Base-by-base conservation (phyloP, 805 yeast genomes). In the Metschnikowia orientalis region DNA sequence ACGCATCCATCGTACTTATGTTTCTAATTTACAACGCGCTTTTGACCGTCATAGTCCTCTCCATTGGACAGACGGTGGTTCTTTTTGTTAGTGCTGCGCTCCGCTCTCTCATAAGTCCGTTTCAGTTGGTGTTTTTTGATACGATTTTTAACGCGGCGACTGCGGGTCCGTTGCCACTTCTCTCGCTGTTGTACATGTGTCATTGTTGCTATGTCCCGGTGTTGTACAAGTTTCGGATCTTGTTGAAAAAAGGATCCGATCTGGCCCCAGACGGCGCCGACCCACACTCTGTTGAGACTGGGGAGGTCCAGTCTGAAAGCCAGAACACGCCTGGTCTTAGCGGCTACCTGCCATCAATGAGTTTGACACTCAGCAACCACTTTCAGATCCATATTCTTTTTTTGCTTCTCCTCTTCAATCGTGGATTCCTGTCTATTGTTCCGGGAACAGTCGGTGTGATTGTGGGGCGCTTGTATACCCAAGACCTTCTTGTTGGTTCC, bases 1-100 rank as follows among this genome's bases (percentile, higher is more conserved):
- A 75, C 43, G 43, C 73, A 8, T 67, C 76, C 22, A 47, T 73
- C 10, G 48, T 78, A 2, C 34, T 64, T 1, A 44, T 76, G 24
- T 56, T 71, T 22, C 63, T 63, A 16, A 10, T 68, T 2, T 79
- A 77, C 57, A 78, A 77, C 38, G 53, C 71, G 1, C 39, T 67
- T 4, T 45, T 58, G 6, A 52, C 69, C 4, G 53, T 65, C 8
- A 23, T 63, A 1, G 35, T 67, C 22, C 63, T 69, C 55, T 59
- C 66, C 30, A 18, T 74, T 11, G 76, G 74, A 39, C 71, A 67
- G 36, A 39, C 61, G 11, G 28, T 47, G 15, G 42, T 48, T 19
- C 38, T 48, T 5, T 53, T 67, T 6, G 54, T 71, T 0, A 51
- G 67, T 2, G 78, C 77, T 3, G 12, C 32, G 13, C 11, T 13